Evolutionary conservation across 768 basidiomycete genomes (phyloP), one percentile per base, ranked within the genome.

Genomic region (Antrodiella citrinella): DNA sequence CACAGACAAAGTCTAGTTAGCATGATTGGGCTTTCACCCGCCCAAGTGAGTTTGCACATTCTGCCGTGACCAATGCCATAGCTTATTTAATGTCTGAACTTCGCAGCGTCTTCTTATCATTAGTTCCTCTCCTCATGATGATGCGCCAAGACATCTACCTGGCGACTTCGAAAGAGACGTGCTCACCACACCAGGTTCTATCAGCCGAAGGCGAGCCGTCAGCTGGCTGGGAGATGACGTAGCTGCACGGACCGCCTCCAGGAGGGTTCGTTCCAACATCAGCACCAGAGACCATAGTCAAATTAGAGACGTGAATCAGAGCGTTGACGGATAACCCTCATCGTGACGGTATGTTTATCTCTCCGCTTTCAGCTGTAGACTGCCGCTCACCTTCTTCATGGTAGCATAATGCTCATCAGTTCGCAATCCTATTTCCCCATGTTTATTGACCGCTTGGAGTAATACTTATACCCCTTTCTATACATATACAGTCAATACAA

Each of bases 11-110:
- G 81, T 63, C 65, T 73, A 43, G 61, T 86, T 47, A 77, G 77
- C 57, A 64, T 87, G 48, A 74, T 86, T 58, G 83, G 81, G 3
- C 73, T 89, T 52, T 87, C 87, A 25, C 83, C 86, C 10, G 84
- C 84, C 25, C 84, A 88, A 72, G 82, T 82, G 61, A 49, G 68
- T 54, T 12, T 48, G 42, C 42, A n/a, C n/a, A n/a, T n/a, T n/a
- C n/a, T n/a, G n/a, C n/a, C n/a, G n/a, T n/a, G n/a, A n/a, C n/a
- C n/a, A n/a, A n/a, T n/a, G n/a, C n/a, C n/a, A n/a, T 19, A n/a
- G 23, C 44, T 12, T 9, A 26, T 35, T 21, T 25, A 40, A 3
- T 53, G n/a, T 42, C 30, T 35, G 30, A 35, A 35, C 30, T 35
- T 35, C 30, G 7, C 59, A 81, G 77, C 84, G 80, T 57, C 64